Percentiles rank a stretch among this genome's conserved stretches.
These are phyloP conservation scores for Starmerella bombi DNA, from an alignment of 805 yeast species.

Conservation along the genomic window DNA sequence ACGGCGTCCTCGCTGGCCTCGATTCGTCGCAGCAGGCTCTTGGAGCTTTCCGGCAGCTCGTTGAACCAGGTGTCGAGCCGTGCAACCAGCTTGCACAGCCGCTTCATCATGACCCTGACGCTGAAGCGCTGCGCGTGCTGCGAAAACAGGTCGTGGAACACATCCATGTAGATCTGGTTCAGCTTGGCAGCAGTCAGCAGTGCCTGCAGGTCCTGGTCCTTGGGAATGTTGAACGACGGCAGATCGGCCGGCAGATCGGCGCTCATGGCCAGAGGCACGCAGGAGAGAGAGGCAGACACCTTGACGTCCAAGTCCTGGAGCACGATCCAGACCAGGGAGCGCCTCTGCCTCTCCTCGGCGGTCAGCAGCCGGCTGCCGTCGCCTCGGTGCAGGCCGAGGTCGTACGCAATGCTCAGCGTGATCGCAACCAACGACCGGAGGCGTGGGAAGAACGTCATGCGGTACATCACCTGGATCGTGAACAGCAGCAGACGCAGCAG, in stretches of 20 bases:
- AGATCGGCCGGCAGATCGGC: constrained; percentile 10
- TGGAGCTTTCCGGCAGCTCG: constrained; percentile 3
- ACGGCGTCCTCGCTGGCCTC: constrained; percentile 1
- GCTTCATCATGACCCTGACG: constrained; percentile 8
- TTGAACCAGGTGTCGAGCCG: constrained; percentile 17
- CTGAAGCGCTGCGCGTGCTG: constrained; percentile 11
- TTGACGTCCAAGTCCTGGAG: constrained; percentile 38
- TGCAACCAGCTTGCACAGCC: constrained; percentile 8
- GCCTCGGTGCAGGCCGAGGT: constrained; percentile 42
- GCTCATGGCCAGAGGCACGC: constrained; percentile 33
- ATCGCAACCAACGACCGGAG: constrained; percentile 32
- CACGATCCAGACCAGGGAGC: constrained; percentile 38
- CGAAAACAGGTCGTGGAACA: constrained; percentile 15
- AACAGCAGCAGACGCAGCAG: constrained; percentile 33
- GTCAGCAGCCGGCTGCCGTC: constrained; percentile 33
- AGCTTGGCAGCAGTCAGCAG: constrained; percentile 6
- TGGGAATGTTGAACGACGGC: neutral
- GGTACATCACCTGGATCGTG: constrained; percentile 19
- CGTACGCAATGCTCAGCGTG: constrained; percentile 42
- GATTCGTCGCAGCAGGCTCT: constrained; percentile 1
- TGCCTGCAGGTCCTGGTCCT: constrained; percentile 2
- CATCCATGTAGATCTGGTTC: constrained; percentile 10
- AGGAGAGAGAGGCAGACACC: constrained; percentile 35
- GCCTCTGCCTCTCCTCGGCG: constrained; percentile 28
- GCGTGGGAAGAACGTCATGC: constrained; percentile 15